A percentile compares a stretch with the other conserved stretches of the same genome.
phyloP scores from a whole-genome alignment of 495 filamentous ascomycete genomes.

The Margaritispora aquatica region DNA sequence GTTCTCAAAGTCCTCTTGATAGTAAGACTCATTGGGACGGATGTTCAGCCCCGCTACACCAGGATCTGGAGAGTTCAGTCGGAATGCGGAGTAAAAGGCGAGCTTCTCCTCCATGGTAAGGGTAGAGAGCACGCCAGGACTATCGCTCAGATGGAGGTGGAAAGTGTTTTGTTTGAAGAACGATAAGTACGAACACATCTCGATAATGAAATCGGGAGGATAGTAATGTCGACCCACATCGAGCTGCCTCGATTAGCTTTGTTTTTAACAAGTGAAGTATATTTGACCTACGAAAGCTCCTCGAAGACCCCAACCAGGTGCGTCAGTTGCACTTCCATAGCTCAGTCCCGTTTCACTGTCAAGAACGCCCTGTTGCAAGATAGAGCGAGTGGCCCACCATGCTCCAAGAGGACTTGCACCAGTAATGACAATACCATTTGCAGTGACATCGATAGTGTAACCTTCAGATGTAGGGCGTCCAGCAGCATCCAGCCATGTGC shows the following conservation, averaged over 20 bases:
- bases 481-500: conserved; percentile 34
- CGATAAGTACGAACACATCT: conserved; percentile 46
- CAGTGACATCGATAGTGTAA: conserved; percentile 35
- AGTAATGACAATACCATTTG: conserved; percentile 34
- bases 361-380: conserved; percentile 41
- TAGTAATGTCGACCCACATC: conserved; percentile 46
- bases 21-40: conserved; percentile 43
- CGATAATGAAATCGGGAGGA: conserved; percentile 42
- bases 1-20: conserved; percentile 33
- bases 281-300: conserved; percentile 26
- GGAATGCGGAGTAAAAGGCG: conserved; percentile 39
- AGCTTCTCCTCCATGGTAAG: conserved; percentile 33
- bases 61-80: conserved; percentile 21
- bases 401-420: conserved; percentile 45
- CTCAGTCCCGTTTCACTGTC: conserved; percentile 26
- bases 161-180: conserved; percentile 51
- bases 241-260: conserved; percentile 29
- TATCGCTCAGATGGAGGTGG: conserved; percentile 47
- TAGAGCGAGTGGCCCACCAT: conserved; percentile 46
- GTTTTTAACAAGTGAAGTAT: not conserved
- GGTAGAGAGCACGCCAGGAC: conserved; percentile 37
- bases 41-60: conserved; percentile 37
- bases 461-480: conserved; percentile 39
- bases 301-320: conserved; percentile 41
- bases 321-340: conserved; percentile 34